phyloP scores from a whole-genome alignment of 2,329 filamentous ascomycete species.

The Beauveria medogensis region DNA sequence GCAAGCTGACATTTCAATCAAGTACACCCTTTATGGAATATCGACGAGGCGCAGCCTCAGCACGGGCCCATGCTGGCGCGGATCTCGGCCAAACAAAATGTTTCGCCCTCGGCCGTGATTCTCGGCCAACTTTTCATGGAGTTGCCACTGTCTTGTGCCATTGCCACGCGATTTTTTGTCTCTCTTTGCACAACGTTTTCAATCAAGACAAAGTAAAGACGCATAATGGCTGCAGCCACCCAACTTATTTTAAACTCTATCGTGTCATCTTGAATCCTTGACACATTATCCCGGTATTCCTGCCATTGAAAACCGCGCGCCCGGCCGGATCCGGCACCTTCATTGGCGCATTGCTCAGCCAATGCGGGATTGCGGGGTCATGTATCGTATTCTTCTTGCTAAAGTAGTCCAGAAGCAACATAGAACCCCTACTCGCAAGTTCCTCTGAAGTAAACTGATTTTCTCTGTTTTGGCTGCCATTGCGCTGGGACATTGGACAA shows the following conservation, averaged over 20 bases:
- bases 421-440: no score
- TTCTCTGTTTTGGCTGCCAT: no score
- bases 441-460: no score
- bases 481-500: no score
- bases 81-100: not conserved
- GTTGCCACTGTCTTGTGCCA: no score
- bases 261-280: not conserved
- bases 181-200: no score
- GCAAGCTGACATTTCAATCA: not conserved
- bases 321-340: not conserved
- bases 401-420: not conserved
- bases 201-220: not conserved
- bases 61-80: not conserved
- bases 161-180: no score
- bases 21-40: not conserved
- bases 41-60: not conserved
- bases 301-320: not conserved
- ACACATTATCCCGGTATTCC: not conserved
- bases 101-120: not conserved
- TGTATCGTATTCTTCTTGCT: not conserved
- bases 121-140: not conserved
- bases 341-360: not conserved
- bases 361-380: not conserved
- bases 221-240: not conserved
- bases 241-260: not conserved